phyloP scores from a whole-genome alignment of 768 basidiomycete genomes.

The Lactifluus pinguis region DNA sequence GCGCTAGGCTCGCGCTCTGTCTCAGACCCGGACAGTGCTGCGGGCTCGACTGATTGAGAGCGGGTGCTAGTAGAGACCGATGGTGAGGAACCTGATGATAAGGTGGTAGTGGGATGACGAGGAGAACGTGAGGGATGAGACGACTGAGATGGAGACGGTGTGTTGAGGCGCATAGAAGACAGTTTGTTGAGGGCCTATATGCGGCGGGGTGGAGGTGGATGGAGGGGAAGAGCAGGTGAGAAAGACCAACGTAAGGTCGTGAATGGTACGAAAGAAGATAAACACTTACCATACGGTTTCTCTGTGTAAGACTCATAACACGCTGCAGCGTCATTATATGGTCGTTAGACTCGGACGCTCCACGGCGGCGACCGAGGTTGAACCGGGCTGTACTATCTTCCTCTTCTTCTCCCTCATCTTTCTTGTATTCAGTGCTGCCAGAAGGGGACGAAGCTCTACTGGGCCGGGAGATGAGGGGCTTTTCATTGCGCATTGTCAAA shows the following conservation, averaged over 20 bases:
- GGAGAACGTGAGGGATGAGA: slow-evolving; percentile 32
- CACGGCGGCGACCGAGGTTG: slow-evolving; percentile 26
- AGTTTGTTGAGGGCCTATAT: slow-evolving; percentile 37
- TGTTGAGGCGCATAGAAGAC: slow-evolving; percentile 45
- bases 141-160: slow-evolving; percentile 40
- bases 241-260: background rate
- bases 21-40: slow-evolving; percentile 48
- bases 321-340: slow-evolving; percentile 55
- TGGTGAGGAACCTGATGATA: slow-evolving; percentile 26
- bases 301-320: slow-evolving; percentile 59
- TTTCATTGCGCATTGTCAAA: slow-evolving; percentile 36
- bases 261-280: slow-evolving; percentile 7
- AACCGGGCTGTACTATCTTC: slow-evolving; percentile 56
- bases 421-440: slow-evolving; percentile 43
- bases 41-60: slow-evolving; percentile 25
- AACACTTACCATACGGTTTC: slow-evolving; percentile 59
- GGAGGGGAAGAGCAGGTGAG: background rate
- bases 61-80: slow-evolving; percentile 24
- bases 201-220: background rate
- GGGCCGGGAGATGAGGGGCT: slow-evolving; percentile 21
- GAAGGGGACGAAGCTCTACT: slow-evolving; percentile 13
- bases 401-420: slow-evolving; percentile 40
- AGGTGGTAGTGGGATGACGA: slow-evolving; percentile 14
- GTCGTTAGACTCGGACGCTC: slow-evolving; percentile 34
- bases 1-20: too few species aligned